Conservation (phyloP, 2,329 filamentous ascomycete genomes). For the Didymella lethalis region DNA sequence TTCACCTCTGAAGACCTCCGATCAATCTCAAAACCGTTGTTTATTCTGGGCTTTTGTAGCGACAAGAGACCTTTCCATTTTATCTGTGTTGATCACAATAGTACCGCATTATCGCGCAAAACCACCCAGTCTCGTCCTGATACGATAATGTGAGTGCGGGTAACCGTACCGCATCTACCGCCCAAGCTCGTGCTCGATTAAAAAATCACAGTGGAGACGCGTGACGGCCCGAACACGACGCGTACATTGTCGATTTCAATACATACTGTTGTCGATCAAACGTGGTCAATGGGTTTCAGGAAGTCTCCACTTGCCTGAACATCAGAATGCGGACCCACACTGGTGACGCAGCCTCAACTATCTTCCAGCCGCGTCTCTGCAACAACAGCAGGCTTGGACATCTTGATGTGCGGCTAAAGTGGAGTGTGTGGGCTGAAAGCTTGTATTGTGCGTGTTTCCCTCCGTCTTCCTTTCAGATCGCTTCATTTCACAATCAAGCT, state of each 20-base stretch:
- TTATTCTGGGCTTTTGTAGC: too few relatives aligned
- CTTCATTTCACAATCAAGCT: slow-evolving; percentile 18
- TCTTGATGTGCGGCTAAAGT: slow-evolving; percentile 5
- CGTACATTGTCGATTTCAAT: slow-evolving; percentile 15
- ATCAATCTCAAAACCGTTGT: too few relatives aligned
- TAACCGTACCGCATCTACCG: not conserved
- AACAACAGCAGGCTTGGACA: slow-evolving; percentile 14
- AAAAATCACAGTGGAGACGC: slow-evolving; percentile 4
- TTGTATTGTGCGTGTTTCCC: slow-evolving; percentile 13
- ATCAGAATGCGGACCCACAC: slow-evolving; percentile 13
- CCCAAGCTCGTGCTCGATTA: not conserved
- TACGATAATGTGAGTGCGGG: not conserved
- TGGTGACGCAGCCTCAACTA: slow-evolving; percentile 14
- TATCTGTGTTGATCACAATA: not conserved
- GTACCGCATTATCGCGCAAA: slow-evolving; percentile 1
- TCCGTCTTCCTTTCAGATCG: slow-evolving; percentile 9
- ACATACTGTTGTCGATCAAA: slow-evolving; percentile 16
- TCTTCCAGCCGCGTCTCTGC: slow-evolving; percentile 16
- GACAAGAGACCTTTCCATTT: not conserved
- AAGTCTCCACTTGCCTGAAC: slow-evolving; percentile 18
- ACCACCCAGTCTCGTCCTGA: not conserved
- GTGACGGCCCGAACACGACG: slow-evolving; percentile 18
- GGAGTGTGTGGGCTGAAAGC: slow-evolving; percentile 14
- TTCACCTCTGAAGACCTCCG: too few relatives aligned
- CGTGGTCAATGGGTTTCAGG: slow-evolving; percentile 21